phyloP scores from a whole-genome alignment of 371 early-diverging fungal species.

The Encephalitozoon hellem region DNA sequence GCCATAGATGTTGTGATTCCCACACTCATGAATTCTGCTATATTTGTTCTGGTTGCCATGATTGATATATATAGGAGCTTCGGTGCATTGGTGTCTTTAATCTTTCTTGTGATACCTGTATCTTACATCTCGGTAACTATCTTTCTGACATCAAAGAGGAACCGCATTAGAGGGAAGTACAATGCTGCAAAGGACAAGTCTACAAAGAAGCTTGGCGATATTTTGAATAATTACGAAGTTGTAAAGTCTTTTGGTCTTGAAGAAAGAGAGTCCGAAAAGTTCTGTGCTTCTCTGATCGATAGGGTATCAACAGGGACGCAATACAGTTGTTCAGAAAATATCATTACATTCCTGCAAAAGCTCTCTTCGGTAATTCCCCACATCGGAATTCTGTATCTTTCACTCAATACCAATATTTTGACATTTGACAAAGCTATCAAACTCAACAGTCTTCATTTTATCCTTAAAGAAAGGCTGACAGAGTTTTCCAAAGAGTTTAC shows the following conservation, averaged over 20 bases:
- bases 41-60: constrained; percentile 16
- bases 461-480: neutral
- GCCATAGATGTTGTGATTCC: constrained; percentile 25
- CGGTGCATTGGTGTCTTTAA: neutral
- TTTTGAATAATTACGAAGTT: constrained; percentile 49
- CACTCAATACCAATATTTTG: neutral
- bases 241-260: constrained; percentile 53
- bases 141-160: constrained; percentile 31
- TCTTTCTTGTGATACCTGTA: constrained; percentile 26
- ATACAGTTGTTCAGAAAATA: neutral
- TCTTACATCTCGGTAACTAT: constrained; percentile 24
- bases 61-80: neutral
- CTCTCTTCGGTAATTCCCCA: constrained; percentile 21
- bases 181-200: constrained; percentile 25
- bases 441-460: neutral
- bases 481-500: neutral
- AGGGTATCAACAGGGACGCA: neutral
- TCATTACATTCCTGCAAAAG: neutral
- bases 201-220: constrained; percentile 25
- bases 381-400: neutral
- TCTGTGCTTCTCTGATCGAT: constrained; percentile 14
- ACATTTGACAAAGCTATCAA: neutral
- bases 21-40: constrained; percentile 4
- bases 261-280: constrained; percentile 28
- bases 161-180: constrained; percentile 25